Evolutionary conservation across 2,329 filamentous ascomycete genomes (phyloP), one percentile per base, ranked within the genome.

Genomic region (Sporothrix pallida): DNA sequence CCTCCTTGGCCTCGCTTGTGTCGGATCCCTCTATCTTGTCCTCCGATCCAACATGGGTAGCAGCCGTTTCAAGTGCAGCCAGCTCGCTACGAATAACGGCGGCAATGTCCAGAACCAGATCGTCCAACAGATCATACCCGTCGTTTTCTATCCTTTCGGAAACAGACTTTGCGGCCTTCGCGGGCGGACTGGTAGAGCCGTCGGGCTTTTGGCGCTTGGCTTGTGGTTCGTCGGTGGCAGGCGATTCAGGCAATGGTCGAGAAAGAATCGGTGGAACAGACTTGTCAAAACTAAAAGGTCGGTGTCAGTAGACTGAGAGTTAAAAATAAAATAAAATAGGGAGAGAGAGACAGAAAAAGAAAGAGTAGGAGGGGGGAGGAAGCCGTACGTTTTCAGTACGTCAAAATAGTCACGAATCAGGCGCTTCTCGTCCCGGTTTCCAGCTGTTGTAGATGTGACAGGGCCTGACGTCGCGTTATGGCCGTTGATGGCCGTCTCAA

Each of bases 191-290:
- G 48, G 80, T 78, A 48, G 79, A 80, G 63, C 86, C 85, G 69
- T 85, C 83, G 1, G 88, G 84, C 80, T 89, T 91, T 77, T 89
- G 87, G 60, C 89, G 86, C 80, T 92, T 92, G 71, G 86, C 80
- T 70, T 87, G 83, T 17, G 88, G 89, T 76, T 89, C 87, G 73
- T 84, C 82, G 68, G 84, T 81, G 44, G 82, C 76, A 48, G 83
- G 79, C 4, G 80, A 72, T 1, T 86, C 83, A 70, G 85, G 82
- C 12, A 91, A 79, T 2, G 85, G 83, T 73, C 86, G 86, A 77
- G 86, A 87, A 70, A 91, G 83, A 73, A 91, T 85, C 48, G 86
- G 87, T 10, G 87, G 85, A 15, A 80, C 83, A 67, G 56, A 73
- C 23, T 84, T 82, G 77, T 91, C 89, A 77, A 86, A 83, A 75